These are phyloP conservation scores for Quercus phellos DNA, from an alignment of 331 rosid species.

Conservation along the genomic window DNA sequence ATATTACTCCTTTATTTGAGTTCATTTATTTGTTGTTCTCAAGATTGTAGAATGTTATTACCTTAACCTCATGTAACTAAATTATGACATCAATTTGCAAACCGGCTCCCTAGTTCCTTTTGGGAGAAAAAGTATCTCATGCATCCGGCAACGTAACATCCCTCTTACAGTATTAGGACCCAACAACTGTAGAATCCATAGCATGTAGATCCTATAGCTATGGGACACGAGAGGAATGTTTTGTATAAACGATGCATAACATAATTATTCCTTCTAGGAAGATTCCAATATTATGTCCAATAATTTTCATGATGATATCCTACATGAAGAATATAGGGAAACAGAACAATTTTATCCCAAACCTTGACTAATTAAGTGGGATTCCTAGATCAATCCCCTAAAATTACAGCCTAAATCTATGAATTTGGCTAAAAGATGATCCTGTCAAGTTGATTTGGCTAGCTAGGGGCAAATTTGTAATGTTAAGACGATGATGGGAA, in stretches of 20 bases:
- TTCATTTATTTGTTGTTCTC: not conserved
- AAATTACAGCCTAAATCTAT: not conserved
- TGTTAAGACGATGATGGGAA: not conserved
- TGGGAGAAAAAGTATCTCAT: no score
- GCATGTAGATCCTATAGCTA: no score
- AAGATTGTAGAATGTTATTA: not conserved
- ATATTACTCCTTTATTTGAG: not conserved
- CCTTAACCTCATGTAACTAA: not conserved
- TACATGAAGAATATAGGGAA: not conserved
- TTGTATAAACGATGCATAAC: no score
- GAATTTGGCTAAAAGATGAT: not conserved
- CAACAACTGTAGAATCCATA: no score
- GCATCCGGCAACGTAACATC: no score
- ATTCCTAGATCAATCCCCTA: not conserved
- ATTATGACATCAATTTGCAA: not conserved
- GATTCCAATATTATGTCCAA: not conserved
- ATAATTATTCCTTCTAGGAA: not conserved
- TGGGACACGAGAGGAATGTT: no score
- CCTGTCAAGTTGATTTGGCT: not conserved
- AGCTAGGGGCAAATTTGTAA: not conserved
- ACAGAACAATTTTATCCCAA: not conserved
- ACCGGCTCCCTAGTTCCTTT: not conserved
- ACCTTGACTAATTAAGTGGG: not conserved
- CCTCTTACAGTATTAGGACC: no score
- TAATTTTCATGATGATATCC: not conserved